These are phyloP conservation scores for Keithomyces neogunnii DNA, from an alignment of 2,329 filamentous ascomycete species.

Conservation along the genomic window DNA sequence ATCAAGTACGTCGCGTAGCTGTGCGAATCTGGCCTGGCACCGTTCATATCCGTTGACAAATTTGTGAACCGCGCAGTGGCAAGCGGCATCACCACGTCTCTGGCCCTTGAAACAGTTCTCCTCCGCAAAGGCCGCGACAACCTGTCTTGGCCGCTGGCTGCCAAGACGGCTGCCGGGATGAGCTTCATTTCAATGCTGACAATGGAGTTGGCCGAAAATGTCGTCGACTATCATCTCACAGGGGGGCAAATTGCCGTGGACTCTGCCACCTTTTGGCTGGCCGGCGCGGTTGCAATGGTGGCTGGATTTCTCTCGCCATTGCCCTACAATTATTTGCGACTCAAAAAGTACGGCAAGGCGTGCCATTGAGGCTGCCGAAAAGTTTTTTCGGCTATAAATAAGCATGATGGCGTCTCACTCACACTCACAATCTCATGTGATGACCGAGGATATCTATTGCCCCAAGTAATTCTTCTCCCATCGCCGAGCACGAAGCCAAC, in stretches of 20 bases:
- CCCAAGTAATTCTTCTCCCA: too few species aligned
- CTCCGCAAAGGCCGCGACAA: constrained; percentile 38
- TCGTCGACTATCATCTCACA: constrained; percentile 46
- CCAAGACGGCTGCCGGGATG: constrained; percentile 47
- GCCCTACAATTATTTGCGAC: constrained; percentile 43
- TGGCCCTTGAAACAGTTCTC: constrained; percentile 43
- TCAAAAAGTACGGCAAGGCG: constrained; percentile 39
- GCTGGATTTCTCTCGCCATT: constrained; percentile 41
- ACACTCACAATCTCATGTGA: too few species aligned
- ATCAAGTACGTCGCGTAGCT: constrained; percentile 31
- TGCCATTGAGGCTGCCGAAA: constrained; percentile 29
- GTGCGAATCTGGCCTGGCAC: background rate
- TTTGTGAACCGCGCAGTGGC: constrained; percentile 31
- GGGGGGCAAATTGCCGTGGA: constrained; percentile 39
- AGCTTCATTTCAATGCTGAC: constrained; percentile 50
- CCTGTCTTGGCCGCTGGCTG: constrained; percentile 36
- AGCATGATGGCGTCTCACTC: too few species aligned
- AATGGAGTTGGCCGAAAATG: constrained; percentile 48
- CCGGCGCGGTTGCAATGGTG: constrained; percentile 33
- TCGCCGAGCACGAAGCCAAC: too few species aligned
- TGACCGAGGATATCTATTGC: too few species aligned
- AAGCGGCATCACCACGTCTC: constrained; percentile 40
- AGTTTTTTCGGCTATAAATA: background rate
- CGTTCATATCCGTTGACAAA: background rate
- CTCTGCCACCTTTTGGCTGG: constrained; percentile 41